Conservation (phyloP, 2,329 filamentous ascomycete species). For the Aspergillus tamarii region DNA sequence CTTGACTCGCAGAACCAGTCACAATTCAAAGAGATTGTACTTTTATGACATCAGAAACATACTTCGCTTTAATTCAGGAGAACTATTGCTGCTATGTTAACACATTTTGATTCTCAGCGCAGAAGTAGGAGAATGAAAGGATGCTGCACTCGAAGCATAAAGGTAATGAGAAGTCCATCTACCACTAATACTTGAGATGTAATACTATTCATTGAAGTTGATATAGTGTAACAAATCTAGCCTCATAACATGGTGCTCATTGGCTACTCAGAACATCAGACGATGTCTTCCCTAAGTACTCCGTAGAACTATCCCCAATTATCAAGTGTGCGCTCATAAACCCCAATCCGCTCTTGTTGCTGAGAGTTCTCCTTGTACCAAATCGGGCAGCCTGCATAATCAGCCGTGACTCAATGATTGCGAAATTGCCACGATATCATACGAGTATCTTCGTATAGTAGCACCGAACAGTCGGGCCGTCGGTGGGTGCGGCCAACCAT, state of each 20-base stretch:
- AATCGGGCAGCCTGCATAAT: no score
- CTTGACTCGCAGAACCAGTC: background rate
- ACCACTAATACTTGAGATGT: background rate
- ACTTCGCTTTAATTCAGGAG: background rate
- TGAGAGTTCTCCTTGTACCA: background rate
- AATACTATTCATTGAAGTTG: background rate
- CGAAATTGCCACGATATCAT: background rate
- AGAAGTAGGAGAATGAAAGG: background rate
- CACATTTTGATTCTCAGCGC: background rate
- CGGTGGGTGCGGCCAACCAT: conserved; percentile 29
- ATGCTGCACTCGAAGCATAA: background rate
- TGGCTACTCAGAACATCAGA: background rate
- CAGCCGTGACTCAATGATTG: no score
- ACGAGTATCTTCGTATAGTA: background rate
- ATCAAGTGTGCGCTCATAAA: background rate
- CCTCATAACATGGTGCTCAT: background rate
- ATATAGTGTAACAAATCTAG: background rate
- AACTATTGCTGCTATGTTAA: background rate
- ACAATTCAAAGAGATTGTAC: no score
- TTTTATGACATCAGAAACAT: background rate
- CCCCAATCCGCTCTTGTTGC: background rate
- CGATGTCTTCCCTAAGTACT: background rate
- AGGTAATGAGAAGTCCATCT: background rate
- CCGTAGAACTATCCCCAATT: background rate
- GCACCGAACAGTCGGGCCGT: conserved; percentile 5